Evolutionary conservation across 805 yeast species (phyloP), one percentile per base, ranked within the genome.

Genomic region (Komagataella pastoris): DNA sequence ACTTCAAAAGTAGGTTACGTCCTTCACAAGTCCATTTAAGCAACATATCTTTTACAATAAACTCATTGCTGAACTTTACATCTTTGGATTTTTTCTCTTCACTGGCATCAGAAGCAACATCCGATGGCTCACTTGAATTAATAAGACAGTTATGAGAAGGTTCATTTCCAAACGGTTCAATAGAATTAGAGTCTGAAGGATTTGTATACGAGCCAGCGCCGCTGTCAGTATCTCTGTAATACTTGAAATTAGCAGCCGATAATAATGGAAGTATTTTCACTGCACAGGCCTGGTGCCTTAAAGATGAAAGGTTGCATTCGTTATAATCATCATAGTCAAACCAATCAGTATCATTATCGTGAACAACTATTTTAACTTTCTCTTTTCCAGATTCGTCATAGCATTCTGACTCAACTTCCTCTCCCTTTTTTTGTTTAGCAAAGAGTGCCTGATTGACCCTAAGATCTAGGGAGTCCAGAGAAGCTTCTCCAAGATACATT

Each of bases 21-120:
- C 81, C 74, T 3, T 68, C 61, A 54, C 85, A 81, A 63, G 85
- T 83, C 96, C 97, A 89, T 57, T 81, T 85, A 57, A 89, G 61
- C 58, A 82, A 78, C 63, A 88, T 73, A 52, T 83, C 79, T 57
- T 88, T 89, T 19, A 88, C 67, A 54, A 82, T 77, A 63, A 84
- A 88, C 49, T 88, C 69, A 61, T 90, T 89, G 54, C 75, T 76
- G 65, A 79, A 85, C 14, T 17, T 44, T 12, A 51, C 21, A 12
- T 44, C 44, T 12, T 18, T 40, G 1, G 45, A 47, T 12, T 45
- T 50, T 18, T 17, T 8, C 8, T 44, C 21, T 50, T 53, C 68
- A 66, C 24, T 60, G 49, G 47, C 51, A 47, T 50, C 60, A 60
- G 24, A 24, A 7, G 21, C n/a, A 19, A 46, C n/a, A 6, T 24